Conservation (phyloP, 1,139 yeast species). For the Blastobotrys capitulatus region DNA sequence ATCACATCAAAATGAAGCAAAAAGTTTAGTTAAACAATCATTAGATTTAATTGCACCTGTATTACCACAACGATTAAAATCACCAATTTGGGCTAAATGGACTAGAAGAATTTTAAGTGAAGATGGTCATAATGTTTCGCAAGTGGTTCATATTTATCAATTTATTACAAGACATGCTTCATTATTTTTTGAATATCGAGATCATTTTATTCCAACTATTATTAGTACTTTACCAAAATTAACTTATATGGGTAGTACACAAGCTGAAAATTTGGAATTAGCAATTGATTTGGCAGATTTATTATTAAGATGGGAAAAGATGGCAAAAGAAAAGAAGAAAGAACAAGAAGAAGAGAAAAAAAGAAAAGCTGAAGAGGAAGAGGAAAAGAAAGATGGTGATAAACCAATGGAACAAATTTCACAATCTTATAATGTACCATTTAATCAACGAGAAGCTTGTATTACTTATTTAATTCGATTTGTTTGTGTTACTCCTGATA, state of each 20-base stretch:
- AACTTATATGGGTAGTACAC: constrained; percentile 74
- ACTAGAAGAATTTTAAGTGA: constrained; percentile 90
- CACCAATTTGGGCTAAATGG: constrained; percentile 89
- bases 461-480: constrained; percentile 86
- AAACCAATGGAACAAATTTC: constrained; percentile 15
- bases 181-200: constrained; percentile 78
- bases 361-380: constrained; percentile 17
- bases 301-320: constrained; percentile 76
- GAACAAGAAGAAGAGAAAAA: constrained; percentile 4
- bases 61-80: constrained; percentile 61
- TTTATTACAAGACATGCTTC: constrained; percentile 85
- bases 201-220: constrained; percentile 81
- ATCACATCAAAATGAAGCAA: constrained; percentile 81
- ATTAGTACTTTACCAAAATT: constrained; percentile 94
- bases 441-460: constrained; percentile 82
- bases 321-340: constrained; percentile 30
- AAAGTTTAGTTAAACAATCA: constrained; percentile 80
- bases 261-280: constrained; percentile 72
- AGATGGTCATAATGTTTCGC: constrained; percentile 77
- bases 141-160: constrained; percentile 83
- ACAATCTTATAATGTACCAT: constrained; percentile 53
- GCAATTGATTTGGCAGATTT: constrained; percentile 89
- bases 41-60: constrained; percentile 87
- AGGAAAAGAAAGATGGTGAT: constrained; percentile 16
- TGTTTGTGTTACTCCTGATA: constrained; percentile 79